Conservation (phyloP, 306 rosid genomes). For the Cucurbita pepo region DNA sequence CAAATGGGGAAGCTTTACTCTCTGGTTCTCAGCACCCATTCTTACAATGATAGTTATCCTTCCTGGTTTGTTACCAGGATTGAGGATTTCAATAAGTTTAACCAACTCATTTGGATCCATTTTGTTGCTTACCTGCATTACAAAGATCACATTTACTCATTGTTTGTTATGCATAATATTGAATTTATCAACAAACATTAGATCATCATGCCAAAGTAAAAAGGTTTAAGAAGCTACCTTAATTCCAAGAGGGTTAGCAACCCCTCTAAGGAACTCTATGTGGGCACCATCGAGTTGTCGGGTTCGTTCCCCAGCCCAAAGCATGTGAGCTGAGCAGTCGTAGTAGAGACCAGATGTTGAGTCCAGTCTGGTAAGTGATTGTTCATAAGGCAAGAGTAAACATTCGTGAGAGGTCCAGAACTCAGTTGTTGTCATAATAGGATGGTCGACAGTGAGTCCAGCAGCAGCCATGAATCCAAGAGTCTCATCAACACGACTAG, state of each 20-base stretch:
- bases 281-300: conserved; percentile 73
- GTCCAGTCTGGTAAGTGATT: conserved; percentile 51
- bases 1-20: conserved; percentile 65
- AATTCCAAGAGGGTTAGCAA: conserved; percentile 62
- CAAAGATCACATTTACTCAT: conserved; percentile 3
- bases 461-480: conserved; percentile 70
- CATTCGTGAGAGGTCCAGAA: conserved; percentile 87
- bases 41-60: conserved; percentile 48
- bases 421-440: conserved; percentile 50
- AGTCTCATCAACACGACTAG: conserved; percentile 56
- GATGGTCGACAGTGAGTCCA: conserved; percentile 56
- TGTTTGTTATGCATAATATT: background rate
- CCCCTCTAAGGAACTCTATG: conserved; percentile 57
- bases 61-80: conserved; percentile 56
- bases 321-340: conserved; percentile 76
- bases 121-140: conserved; percentile 54
- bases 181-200: background rate
- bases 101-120: conserved; percentile 66
- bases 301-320: conserved; percentile 76
- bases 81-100: conserved; percentile 50
- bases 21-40: conserved; percentile 74
- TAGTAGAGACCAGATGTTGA: conserved; percentile 58
- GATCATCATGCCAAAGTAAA: background rate
- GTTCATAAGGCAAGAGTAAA: conserved; percentile 58
- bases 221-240: conserved; percentile 22